Base-by-base conservation (phyloP, 257 asterid species). In the Solanum ahanhuiri region DNA sequence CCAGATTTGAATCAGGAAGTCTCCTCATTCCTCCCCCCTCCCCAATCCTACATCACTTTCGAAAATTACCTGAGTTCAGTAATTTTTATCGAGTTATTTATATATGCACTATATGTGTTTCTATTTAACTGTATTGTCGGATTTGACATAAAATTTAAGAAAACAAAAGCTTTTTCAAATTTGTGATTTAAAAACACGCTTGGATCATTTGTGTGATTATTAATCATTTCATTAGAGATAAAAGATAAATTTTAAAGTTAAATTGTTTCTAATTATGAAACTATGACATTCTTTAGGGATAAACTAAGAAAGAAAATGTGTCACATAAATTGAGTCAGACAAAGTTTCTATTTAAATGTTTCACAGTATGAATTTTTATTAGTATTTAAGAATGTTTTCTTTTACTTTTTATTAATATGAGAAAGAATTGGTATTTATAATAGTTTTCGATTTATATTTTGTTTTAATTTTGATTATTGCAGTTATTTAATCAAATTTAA, bases 1-100 rank as follows among this genome's bases (percentile, higher is more conserved):
- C 81, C 58, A 86, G 85, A 75, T 86, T 86, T 86, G 86, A 86
- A 86, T 31, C 71, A 81, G 82, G 70, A 81, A 86, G 70, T 86
- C 82, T 81, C 88, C 71, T 79, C 85, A 76, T 86, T 86, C 85
- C 58, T 28, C 30, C 86, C 11, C 7, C 17, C 17, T 1, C 1
- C 4, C 25, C 15, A 2, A 8, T 20, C 12, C 67, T 1, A 1
- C 12, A 0, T 5, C 31, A 28, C 25, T 3, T 11, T 2, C 1
- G 9, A 6, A 6, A 6, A 5, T 67, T 6, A 30, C 12, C 3
- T 69, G 3, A 69, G 9, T 30, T 69, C 1, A 31, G 3, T 33
- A 31, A 31, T 30, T 70, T 17, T 70, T 60, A 9, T 60, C 3
- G 5, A 60, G 12, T 60, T 60, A 9, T n/a, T 9, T 60, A 2